phyloP scores from a whole-genome alignment of 768 basidiomycete genomes.

The Crassisporium funariophilum region DNA sequence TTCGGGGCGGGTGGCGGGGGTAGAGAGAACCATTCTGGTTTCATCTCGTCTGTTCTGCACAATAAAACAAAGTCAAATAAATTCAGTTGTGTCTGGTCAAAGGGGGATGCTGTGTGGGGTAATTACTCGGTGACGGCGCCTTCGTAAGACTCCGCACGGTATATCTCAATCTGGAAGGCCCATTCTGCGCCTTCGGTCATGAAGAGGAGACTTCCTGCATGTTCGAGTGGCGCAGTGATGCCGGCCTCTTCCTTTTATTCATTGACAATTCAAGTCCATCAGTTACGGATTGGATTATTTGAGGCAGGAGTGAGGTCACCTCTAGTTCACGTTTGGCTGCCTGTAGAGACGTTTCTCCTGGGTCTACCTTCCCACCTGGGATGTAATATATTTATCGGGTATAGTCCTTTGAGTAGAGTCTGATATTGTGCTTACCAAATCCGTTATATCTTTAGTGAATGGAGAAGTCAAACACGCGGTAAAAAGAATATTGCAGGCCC shows the following conservation, averaged over 20 bases:
- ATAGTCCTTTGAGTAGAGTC: background rate
- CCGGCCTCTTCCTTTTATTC: constrained; percentile 95
- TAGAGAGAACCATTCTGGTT: constrained; percentile 74
- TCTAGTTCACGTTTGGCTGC: constrained; percentile 79
- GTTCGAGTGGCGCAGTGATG: constrained; percentile 62
- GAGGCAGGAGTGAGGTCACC: constrained; percentile 33
- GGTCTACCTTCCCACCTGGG: constrained; percentile 76
- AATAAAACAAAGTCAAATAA: constrained; percentile 1
- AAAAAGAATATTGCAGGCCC: constrained; percentile 12
- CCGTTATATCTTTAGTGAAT: constrained; percentile 84
- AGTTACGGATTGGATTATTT: background rate
- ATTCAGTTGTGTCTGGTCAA: background rate
- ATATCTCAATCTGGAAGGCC: constrained; percentile 76
- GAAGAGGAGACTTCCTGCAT: constrained; percentile 70
- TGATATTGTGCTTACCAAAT: constrained; percentile 51
- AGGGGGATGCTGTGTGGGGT: constrained; percentile 2
- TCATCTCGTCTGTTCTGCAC: constrained; percentile 84
- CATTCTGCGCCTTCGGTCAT: constrained; percentile 51
- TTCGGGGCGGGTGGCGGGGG: constrained; percentile 5
- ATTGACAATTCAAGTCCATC: background rate
- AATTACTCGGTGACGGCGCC: constrained; percentile 71
- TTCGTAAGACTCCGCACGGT: constrained; percentile 58
- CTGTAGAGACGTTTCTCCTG: constrained; percentile 63
- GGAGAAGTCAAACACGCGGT: no score
- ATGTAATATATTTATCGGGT: background rate